Percentiles rank a stretch among this genome's conserved stretches.
These are phyloP conservation scores for Lepidium didymum DNA, from an alignment of 345 rosid species.

Conservation along the genomic window DNA sequence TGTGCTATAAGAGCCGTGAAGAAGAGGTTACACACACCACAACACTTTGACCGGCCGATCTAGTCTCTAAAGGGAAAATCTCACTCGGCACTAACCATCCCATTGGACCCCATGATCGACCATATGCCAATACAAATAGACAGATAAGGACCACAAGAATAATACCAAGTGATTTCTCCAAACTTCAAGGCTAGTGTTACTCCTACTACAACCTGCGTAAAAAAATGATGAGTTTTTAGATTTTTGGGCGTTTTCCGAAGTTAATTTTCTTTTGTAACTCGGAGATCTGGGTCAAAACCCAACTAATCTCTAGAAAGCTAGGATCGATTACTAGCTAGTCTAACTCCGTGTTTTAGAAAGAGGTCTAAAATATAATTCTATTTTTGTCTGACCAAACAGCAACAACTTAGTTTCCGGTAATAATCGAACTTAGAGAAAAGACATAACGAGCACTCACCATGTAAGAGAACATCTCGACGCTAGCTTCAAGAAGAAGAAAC, in stretches of 20 bases:
- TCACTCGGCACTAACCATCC: constrained; percentile 96
- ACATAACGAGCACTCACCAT: constrained; percentile 40
- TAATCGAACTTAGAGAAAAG: not conserved
- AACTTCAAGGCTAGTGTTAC: constrained; percentile 56
- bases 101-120: constrained; percentile 96
- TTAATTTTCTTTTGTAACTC: too few relatives aligned
- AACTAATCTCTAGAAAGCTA: too few relatives aligned
- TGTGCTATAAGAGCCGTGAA: constrained; percentile 86
- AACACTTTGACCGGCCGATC: constrained; percentile 89
- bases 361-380: too few relatives aligned
- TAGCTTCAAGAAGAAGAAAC: constrained; percentile 73
- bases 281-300: too few relatives aligned
- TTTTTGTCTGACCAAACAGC: too few relatives aligned
- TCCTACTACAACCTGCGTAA: constrained; percentile 45
- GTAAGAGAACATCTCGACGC: constrained; percentile 60
- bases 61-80: constrained; percentile 75
- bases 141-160: constrained; percentile 57
- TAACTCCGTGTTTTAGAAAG: too few relatives aligned
- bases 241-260: not conserved
- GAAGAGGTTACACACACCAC: constrained; percentile 73
- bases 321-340: too few relatives aligned
- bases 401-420: too few relatives aligned
- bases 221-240: not conserved
- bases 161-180: constrained; percentile 44
- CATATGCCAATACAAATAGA: constrained; percentile 72